Percentiles rank a stretch among this genome's conserved stretches.
Evolutionary conservation across 2,329 filamentous ascomycete species (phyloP).

Genomic region (Penicillium sp.): DNA sequence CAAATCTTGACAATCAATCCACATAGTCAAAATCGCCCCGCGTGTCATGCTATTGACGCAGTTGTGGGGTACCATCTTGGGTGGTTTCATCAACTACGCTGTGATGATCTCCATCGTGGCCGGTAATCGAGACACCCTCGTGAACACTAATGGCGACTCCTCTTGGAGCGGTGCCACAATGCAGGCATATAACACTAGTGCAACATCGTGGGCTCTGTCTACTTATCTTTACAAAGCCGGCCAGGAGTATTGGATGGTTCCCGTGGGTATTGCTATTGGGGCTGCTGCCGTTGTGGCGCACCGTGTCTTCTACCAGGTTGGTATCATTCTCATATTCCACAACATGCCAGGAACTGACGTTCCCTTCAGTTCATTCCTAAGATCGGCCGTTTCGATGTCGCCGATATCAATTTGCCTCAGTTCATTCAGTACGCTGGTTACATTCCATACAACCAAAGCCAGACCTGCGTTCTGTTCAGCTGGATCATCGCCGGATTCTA

Average conservation of each 20-base stretch:
- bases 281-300: constrained; percentile 18
- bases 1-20: background rate
- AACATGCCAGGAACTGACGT: background rate
- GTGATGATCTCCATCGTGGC: constrained; percentile 60
- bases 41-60: constrained; percentile 60
- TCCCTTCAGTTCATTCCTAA: constrained; percentile 50
- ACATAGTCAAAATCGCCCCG: constrained; percentile 54
- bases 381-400: constrained; percentile 46
- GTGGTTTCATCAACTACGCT: constrained; percentile 57
- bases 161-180: constrained; percentile 58
- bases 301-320: constrained; percentile 16
- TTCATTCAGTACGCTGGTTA: constrained; percentile 59
- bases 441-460: constrained; percentile 58
- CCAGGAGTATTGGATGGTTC: constrained; percentile 45
- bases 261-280: constrained; percentile 54
- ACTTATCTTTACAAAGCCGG: constrained; percentile 55
- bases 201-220: constrained; percentile 51
- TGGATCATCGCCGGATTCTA: constrained; percentile 49
- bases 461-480: constrained; percentile 59
- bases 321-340: background rate
- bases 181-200: constrained; percentile 46
- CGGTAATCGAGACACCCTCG: constrained; percentile 51
- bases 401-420: constrained; percentile 56
- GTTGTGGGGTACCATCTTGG: constrained; percentile 58
- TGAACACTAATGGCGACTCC: constrained; percentile 50